These are phyloP conservation scores for Saccharomycopsis sp. DNA, from an alignment of 805 yeast species.

Conservation along the genomic window DNA sequence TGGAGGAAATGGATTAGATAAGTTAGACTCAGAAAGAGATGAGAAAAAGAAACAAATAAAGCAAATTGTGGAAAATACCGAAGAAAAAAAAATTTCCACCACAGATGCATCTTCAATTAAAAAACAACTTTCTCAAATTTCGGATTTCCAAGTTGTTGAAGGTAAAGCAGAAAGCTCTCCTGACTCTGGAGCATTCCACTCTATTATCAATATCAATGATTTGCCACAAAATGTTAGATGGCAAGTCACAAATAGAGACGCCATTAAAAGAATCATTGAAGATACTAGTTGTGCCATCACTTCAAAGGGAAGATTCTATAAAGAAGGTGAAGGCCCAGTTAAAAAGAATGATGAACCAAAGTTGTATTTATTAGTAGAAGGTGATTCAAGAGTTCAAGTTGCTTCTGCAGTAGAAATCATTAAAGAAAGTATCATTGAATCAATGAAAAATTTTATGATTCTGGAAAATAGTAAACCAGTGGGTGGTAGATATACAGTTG, in stretches of 20 bases:
- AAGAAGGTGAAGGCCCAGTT: slow-evolving; percentile 40
- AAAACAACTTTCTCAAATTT: slow-evolving; percentile 15
- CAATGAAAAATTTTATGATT: no score
- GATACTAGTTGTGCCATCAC: slow-evolving; percentile 70
- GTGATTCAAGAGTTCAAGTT: slow-evolving; percentile 28
- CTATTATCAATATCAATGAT: slow-evolving; percentile 72
- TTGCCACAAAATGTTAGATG: slow-evolving; percentile 73
- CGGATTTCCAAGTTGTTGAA: slow-evolving; percentile 17
- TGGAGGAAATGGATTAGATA: slow-evolving; percentile 87
- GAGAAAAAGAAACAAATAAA: slow-evolving; percentile 18
- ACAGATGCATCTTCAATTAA: slow-evolving; percentile 4
- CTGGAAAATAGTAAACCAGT: no score
- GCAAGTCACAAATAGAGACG: slow-evolving; percentile 62
- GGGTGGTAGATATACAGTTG: no score
- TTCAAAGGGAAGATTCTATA: slow-evolving; percentile 67
- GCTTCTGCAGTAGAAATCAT: slow-evolving; percentile 13
- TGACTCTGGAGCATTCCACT: slow-evolving; percentile 45
- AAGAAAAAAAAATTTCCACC: slow-evolving; percentile 15
- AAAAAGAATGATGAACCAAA: slow-evolving; percentile 56
- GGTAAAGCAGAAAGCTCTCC: slow-evolving; percentile 44
- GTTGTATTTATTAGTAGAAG: slow-evolving; percentile 70
- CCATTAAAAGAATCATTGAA: slow-evolving; percentile 53
- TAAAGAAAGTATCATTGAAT: slow-evolving; percentile 14
- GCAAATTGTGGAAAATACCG: slow-evolving; percentile 7
- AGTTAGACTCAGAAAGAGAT: slow-evolving; percentile 45